Evolutionary conservation across 225 moss, liverwort and hornwort genomes (phyloP).

Genomic region (Polytrichum commune): DNA sequence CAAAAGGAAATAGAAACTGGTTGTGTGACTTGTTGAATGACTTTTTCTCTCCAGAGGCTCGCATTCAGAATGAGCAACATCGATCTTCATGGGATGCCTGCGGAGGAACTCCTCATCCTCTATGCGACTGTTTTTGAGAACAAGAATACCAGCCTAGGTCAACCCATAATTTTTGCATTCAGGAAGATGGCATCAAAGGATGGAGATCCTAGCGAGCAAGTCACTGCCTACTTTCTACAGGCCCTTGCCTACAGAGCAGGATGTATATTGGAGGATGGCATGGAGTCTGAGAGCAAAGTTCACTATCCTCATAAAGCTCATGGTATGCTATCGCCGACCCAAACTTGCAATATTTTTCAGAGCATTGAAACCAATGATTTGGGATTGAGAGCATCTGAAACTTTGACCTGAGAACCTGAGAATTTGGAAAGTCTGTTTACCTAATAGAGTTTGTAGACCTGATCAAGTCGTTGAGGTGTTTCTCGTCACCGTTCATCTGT

Average conservation of each 20-base stretch:
- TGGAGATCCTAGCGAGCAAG: slow-evolving; percentile 71
- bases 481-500: no score
- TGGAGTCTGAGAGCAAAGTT: no score
- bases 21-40: neutral
- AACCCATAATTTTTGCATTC: slow-evolving; percentile 52
- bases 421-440: neutral
- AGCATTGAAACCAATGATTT: no score
- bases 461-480: no score
- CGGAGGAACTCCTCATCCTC: slow-evolving; percentile 58
- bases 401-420: no score
- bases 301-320: no score
- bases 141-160: slow-evolving; percentile 39
- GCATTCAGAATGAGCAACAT: neutral
- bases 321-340: no score
- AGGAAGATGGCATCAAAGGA: slow-evolving; percentile 46
- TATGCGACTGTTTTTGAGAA: slow-evolving; percentile 60
- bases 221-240: slow-evolving; percentile 61
- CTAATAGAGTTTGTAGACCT: no score
- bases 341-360: no score
- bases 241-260: slow-evolving; percentile 48
- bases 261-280: slow-evolving; percentile 19
- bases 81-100: slow-evolving; percentile 13
- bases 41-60: neutral
- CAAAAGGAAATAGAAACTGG: no score
- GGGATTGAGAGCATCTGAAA: no score